These are phyloP conservation scores for Endothia cerciana DNA, from an alignment of 2,329 filamentous ascomycete species.

Conservation along the genomic window DNA sequence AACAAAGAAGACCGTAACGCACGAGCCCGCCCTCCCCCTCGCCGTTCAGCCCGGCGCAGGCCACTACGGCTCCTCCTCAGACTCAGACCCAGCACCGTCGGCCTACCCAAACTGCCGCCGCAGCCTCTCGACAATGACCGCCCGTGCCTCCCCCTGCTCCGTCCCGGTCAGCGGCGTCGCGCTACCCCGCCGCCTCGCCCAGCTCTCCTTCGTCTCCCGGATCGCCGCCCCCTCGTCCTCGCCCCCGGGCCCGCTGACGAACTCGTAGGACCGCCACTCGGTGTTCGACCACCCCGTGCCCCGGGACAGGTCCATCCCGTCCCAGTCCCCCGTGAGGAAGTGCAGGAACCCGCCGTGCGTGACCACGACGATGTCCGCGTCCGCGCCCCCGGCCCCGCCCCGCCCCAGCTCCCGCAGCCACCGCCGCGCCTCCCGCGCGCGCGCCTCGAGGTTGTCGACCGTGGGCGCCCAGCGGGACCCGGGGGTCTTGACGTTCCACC, in stretches of 20 bases:
- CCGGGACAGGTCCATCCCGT: slow-evolving; percentile 53
- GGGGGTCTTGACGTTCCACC: slow-evolving; percentile 72
- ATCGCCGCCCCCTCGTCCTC: slow-evolving; percentile 52
- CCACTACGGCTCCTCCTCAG: too few species aligned
- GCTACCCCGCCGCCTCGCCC: slow-evolving; percentile 48
- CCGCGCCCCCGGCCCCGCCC: slow-evolving; percentile 39
- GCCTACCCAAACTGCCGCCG: slow-evolving; percentile 33
- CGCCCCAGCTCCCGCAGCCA: slow-evolving; percentile 57
- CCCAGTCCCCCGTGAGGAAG: slow-evolving; percentile 83
- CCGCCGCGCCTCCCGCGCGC: slow-evolving; percentile 63
- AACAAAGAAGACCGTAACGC: neutral
- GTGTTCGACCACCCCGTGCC: slow-evolving; percentile 69
- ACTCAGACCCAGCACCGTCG: neutral
- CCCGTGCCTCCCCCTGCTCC: slow-evolving; percentile 51
- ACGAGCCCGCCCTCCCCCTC: neutral
- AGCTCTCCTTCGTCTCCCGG: slow-evolving; percentile 54
- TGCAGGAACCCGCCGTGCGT: slow-evolving; percentile 85
- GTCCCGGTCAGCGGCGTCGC: slow-evolving; percentile 45
- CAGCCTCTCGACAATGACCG: slow-evolving; percentile 43
- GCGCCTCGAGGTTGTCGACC: slow-evolving; percentile 57
- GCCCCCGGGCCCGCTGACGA: slow-evolving; percentile 54
- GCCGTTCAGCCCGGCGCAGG: neutral
- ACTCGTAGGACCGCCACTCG: slow-evolving; percentile 71
- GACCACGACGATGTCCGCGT: slow-evolving; percentile 70
- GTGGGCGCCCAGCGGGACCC: slow-evolving; percentile 49